Evolutionary conservation across 345 rosid species (phyloP), one percentile per base, ranked within the genome.

Genomic region (Dovyalis caffra): DNA sequence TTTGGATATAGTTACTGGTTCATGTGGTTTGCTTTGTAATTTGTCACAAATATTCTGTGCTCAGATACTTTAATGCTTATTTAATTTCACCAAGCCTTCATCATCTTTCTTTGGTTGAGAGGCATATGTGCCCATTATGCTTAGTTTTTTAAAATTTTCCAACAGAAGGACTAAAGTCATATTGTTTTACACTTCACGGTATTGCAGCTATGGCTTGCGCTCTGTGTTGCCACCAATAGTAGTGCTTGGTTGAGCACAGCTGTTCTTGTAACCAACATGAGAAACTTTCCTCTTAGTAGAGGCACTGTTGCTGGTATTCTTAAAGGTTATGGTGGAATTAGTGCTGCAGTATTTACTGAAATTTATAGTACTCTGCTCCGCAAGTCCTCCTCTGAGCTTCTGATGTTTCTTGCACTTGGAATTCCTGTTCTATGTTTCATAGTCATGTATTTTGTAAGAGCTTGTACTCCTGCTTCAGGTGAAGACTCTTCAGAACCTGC

Each of bases 221-320:
- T 87, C 20, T 83, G 88, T 75, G 80, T 90, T 10, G 90, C 86
- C 53, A 85, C 91, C 8, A 88, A 90, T 40, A 85, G 95, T 72
- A 66, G 88, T 66, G 87, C 92, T 15, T 90, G 95, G 95, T 76
- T 90, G 56, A 70, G 82, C 83, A 88, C 92, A 18, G 91, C 95
- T 25, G 77, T 84, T 37, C 85, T 90, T 23, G 95, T 90, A 23
- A 88, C 89, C 23, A 88, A 88, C 83, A 90, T 90, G 95, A 85
- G 95, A 73, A 90, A 90, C 83, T 90, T 90, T 75, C 91, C 92
- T 11, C 70, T 81, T 8, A 87, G 83, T 76, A 76, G 90, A 72
- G 95, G 92, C 72, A 86, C 86, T 0, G 90, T 90, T 6, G 88
- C 92, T 40, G 91, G 91, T 32, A 86, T 88, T 77, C 90, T 88